Conservation (phyloP, 1,284 basidiomycete species). For the Rhodofomes roseus region DNA sequence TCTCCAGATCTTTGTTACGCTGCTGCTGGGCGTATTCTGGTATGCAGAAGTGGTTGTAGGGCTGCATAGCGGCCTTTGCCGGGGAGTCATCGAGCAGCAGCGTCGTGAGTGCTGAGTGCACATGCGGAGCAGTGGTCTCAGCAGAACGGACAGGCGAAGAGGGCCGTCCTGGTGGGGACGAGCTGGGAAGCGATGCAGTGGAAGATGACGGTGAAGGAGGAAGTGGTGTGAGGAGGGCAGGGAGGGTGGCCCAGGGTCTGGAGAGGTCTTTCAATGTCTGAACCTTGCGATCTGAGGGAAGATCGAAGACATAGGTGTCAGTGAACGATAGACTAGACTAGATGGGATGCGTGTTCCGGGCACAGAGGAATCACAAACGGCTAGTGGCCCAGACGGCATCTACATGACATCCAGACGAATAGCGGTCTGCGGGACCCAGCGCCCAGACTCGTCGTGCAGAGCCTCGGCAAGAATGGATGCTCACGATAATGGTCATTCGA, state of each 20-base stretch:
- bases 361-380: background rate
- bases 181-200: constrained; percentile 13
- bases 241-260: constrained; percentile 64
- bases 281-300: constrained; percentile 51
- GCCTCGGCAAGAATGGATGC: constrained; percentile 23
- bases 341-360: background rate
- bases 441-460: background rate
- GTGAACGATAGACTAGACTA: background rate
- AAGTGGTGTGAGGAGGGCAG: constrained; percentile 14
- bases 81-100: constrained; percentile 81
- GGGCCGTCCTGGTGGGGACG: background rate
- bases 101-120: constrained; percentile 65
- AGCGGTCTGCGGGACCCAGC: background rate
- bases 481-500: constrained; percentile 55
- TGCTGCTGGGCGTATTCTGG: constrained; percentile 55
- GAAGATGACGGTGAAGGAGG: constrained; percentile 13
- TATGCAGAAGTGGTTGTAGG: constrained; percentile 77
- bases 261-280: constrained; percentile 75
- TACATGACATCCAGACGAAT: background rate
- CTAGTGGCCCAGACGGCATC: background rate
- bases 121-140: constrained; percentile 10
- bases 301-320: background rate
- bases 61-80: constrained; percentile 74
- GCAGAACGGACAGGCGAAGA: constrained; percentile 3
- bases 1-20: constrained; percentile 43